Percentiles rank a stretch among this genome's conserved stretches.
Evolutionary conservation across 108 stramenopile species (phyloP).

Genomic region (Fragilaria radians): DNA sequence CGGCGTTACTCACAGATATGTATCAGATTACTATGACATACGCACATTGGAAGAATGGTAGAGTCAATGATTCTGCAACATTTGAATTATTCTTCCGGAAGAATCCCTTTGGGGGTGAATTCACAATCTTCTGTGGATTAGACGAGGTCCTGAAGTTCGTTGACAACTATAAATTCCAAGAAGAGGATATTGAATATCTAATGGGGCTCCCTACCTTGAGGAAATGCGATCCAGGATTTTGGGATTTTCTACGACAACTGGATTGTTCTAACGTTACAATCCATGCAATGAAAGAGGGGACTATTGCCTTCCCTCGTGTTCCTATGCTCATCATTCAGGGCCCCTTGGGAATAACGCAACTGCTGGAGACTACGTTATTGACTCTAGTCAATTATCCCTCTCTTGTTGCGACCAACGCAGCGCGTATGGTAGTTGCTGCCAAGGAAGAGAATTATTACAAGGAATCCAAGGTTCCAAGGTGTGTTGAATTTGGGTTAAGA

Average conservation of each 20-base stretch:
- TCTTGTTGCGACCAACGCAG: constrained; percentile 94
- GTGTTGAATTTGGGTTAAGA: constrained; percentile 95
- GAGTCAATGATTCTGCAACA: constrained; percentile 68
- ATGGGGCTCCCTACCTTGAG: constrained; percentile 40
- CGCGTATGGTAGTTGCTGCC: constrained; percentile 92
- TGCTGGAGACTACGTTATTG: constrained; percentile 94
- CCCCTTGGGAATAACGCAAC: constrained; percentile 86
- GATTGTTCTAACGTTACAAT: constrained; percentile 70
- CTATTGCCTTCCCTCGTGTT: constrained; percentile 77
- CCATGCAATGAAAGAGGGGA: constrained; percentile 80
- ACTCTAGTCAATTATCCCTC: constrained; percentile 92
- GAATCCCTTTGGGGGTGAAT: constrained; percentile 91
- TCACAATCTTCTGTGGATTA: constrained; percentile 91
- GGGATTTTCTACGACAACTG: constrained; percentile 74
- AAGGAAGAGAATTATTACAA: constrained; percentile 29
- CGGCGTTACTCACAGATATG: constrained; percentile 92
- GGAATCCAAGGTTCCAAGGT: constrained; percentile 22
- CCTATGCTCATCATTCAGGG: constrained; percentile 82
- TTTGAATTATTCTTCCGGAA: constrained; percentile 98
- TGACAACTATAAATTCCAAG: constrained; percentile 64
- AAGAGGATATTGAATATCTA: constrained; percentile 82
- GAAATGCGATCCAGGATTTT: constrained; percentile 81
- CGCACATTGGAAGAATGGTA: constrained; percentile 91
- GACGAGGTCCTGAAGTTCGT: constrained; percentile 81
- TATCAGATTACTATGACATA: constrained; percentile 99